phyloP scores from a whole-genome alignment of 352 stramenopile genomes.

The Pythium aquatile region DNA sequence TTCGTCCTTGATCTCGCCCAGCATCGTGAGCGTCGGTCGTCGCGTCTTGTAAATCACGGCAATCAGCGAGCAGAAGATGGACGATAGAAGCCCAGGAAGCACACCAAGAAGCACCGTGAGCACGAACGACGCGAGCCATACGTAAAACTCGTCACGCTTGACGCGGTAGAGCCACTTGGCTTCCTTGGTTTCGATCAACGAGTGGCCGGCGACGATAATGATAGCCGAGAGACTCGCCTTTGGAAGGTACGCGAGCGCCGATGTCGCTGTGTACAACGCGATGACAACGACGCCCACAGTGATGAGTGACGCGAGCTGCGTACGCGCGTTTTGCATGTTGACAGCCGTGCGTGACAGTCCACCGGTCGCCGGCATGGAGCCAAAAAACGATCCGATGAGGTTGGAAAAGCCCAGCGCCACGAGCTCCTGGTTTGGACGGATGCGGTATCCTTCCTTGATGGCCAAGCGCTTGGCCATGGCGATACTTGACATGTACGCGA shows the following conservation, averaged over 20 bases:
- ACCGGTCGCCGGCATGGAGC: constrained; percentile 82
- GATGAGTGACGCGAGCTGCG: constrained; percentile 80
- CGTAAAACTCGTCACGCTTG: constrained; percentile 62
- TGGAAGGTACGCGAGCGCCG: constrained; percentile 79
- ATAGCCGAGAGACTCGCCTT: constrained; percentile 84
- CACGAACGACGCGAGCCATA: constrained; percentile 57
- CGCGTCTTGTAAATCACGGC: constrained; percentile 63
- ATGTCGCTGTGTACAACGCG: constrained; percentile 80
- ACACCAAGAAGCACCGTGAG: constrained; percentile 50
- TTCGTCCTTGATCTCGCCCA: constrained; percentile 38
- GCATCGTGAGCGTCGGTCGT: constrained; percentile 42
- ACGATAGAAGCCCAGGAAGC: constrained; percentile 44
- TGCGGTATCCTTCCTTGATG: constrained; percentile 70
- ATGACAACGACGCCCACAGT: constrained; percentile 82
- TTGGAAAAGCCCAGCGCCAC: constrained; percentile 86
- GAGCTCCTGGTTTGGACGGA: constrained; percentile 81
- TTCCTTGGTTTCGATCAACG: constrained; percentile 84
- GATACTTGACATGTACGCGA: constrained; percentile 91
- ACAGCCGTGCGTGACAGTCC: constrained; percentile 90
- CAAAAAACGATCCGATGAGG: constrained; percentile 83
- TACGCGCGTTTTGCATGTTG: constrained; percentile 87
- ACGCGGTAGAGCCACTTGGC: constrained; percentile 78
- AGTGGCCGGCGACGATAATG: constrained; percentile 89
- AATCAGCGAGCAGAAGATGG: constrained; percentile 55
- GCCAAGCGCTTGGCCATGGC: constrained; percentile 86